Conservation (phyloP, 2,329 filamentous ascomycete species). For the Cordyceps cateniannulata region DNA sequence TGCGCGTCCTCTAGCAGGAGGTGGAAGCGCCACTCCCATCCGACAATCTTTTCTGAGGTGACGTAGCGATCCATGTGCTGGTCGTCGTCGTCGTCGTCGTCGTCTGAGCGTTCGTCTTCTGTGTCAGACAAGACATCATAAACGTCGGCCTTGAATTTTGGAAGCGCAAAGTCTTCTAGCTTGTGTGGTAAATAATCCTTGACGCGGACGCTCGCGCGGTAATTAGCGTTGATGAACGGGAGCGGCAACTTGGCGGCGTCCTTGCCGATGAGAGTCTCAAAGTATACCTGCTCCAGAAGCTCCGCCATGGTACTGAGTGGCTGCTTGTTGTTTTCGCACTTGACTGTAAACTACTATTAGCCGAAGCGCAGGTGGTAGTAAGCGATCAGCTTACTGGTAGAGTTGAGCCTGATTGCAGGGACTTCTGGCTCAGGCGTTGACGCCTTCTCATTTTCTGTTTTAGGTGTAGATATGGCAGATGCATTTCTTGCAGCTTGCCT, state of each 20-base stretch:
- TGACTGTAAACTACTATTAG: slow-evolving; percentile 30
- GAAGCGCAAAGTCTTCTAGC: slow-evolving; percentile 63
- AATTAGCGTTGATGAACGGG: slow-evolving; percentile 70
- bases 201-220: slow-evolving; percentile 65
- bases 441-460: slow-evolving; percentile 3
- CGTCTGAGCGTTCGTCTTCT: slow-evolving; percentile 17
- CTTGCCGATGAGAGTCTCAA: slow-evolving; percentile 38
- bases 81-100: slow-evolving; percentile 21
- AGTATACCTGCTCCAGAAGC: slow-evolving; percentile 31
- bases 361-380: neutral
- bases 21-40: slow-evolving; percentile 81
- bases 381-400: neutral
- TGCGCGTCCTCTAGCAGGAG: slow-evolving; percentile 68
- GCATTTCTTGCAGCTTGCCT: slow-evolving; percentile 12
- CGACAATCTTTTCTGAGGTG: slow-evolving; percentile 18
- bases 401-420: neutral
- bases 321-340: slow-evolving; percentile 37
- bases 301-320: slow-evolving; percentile 29
- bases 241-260: slow-evolving; percentile 35
- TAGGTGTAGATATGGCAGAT: slow-evolving; percentile 19
- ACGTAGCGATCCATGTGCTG: slow-evolving; percentile 19
- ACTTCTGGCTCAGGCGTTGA: neutral
- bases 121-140: slow-evolving; percentile 43
- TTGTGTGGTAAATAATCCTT: slow-evolving; percentile 70
- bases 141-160: slow-evolving; percentile 35